Evolutionary conservation across 2,329 filamentous ascomycete genomes (phyloP).

Genomic region (Fonsecaea multimorphosa): DNA sequence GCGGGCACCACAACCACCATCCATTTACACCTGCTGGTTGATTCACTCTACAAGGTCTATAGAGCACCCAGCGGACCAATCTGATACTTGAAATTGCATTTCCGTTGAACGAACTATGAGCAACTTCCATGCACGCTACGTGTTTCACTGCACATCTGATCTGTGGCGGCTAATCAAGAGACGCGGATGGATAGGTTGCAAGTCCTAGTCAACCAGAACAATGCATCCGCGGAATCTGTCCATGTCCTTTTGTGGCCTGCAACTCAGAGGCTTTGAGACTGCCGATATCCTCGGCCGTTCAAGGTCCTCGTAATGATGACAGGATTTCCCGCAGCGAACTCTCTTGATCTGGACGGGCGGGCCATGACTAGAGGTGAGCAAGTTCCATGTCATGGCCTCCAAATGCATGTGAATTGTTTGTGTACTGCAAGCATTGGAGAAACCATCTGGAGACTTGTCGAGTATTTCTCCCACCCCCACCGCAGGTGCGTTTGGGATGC

Average conservation of each 20-base stretch:
- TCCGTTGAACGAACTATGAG: background rate
- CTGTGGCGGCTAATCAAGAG: background rate
- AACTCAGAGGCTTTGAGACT: background rate
- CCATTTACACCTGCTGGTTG: background rate
- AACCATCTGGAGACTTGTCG: background rate
- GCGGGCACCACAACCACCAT: background rate
- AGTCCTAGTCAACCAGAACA: background rate
- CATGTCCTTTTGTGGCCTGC: background rate
- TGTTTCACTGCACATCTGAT: background rate
- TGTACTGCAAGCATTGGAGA: background rate
- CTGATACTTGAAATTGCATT: background rate
- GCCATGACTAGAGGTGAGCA: constrained; percentile 7
- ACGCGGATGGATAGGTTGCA: background rate
- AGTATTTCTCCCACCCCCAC: background rate
- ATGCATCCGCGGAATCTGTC: background rate
- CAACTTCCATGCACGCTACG: background rate
- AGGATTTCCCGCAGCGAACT: constrained; percentile 1
- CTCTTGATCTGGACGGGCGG: background rate
- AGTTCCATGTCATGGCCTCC: background rate
- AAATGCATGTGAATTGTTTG: background rate
- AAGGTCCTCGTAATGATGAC: constrained; percentile 22
- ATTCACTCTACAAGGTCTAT: background rate
- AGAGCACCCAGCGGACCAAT: background rate
- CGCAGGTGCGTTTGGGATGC: background rate
- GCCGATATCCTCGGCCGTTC: constrained; percentile 7